Percentiles rank a stretch among this genome's conserved stretches.
phyloP scores from a whole-genome alignment of 2,329 filamentous ascomycete genomes.

The Thermochaetoides dissita region DNA sequence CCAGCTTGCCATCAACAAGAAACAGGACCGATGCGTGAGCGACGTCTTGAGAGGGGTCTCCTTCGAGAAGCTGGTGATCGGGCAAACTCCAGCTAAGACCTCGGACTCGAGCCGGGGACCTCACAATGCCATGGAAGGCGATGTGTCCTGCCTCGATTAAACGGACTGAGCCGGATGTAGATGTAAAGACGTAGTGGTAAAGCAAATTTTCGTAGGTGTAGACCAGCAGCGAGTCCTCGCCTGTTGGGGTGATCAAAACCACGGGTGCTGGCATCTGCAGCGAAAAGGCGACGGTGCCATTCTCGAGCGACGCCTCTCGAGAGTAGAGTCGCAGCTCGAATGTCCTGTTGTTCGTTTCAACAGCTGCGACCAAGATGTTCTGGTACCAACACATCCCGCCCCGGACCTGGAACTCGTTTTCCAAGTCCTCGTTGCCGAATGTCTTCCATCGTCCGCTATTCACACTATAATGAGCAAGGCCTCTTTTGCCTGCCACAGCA shows the following conservation, averaged over 20 bases:
- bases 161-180: conserved; percentile 52
- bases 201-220: conserved; percentile 95
- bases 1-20: conserved; percentile 92
- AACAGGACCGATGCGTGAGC: conserved; percentile 87
- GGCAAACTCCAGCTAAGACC: conserved; percentile 93
- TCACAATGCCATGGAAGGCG: conserved; percentile 88
- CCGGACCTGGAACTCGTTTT: conserved; percentile 82
- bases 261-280: conserved; percentile 72
- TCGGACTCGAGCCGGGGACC: conserved; percentile 81
- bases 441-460: conserved; percentile 92
- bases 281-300: conserved; percentile 56
- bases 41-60: conserved; percentile 91
- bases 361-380: conserved; percentile 81
- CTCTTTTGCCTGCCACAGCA: conserved; percentile 84
- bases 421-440: conserved; percentile 65
- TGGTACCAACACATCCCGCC: conserved; percentile 99
- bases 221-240: conserved; percentile 85
- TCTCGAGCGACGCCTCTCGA: conserved; percentile 66
- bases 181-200: conserved; percentile 84
- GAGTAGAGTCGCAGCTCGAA: conserved; percentile 89
- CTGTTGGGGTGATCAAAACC: conserved; percentile 78
- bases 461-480: conserved; percentile 89
- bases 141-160: conserved; percentile 95
- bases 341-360: conserved; percentile 70
- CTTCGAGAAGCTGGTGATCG: conserved; percentile 74